Conservation (phyloP, 1,284 basidiomycete species). For the Irpex sp. region DNA sequence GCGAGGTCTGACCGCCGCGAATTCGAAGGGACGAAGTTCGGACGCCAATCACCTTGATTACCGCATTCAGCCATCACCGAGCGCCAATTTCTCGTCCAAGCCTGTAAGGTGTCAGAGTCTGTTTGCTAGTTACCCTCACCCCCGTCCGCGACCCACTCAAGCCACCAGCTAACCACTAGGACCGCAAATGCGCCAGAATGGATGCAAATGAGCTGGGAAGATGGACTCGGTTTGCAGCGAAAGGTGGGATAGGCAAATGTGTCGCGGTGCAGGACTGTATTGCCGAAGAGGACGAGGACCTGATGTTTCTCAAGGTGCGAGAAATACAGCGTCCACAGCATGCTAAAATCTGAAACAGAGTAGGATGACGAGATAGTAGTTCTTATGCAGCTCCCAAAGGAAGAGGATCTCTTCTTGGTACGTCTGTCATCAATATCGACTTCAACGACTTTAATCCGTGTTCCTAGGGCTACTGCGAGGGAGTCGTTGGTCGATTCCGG, state of each 20-base stretch:
- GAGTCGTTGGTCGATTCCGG: conserved; percentile 82
- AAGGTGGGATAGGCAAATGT: conserved; percentile 79
- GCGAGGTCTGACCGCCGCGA: too few relatives aligned
- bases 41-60: too few relatives aligned
- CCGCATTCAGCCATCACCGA: too few relatives aligned
- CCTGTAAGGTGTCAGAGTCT: too few relatives aligned
- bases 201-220: conserved; percentile 69
- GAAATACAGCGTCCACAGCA: neutral
- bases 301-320: conserved; percentile 84
- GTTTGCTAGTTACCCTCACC: too few relatives aligned
- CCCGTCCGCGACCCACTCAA: too few relatives aligned
- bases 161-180: neutral
- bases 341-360: neutral
- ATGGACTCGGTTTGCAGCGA: conserved; percentile 78
- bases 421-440: conserved; percentile 24
- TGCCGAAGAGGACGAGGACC: conserved; percentile 71
- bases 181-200: conserved; percentile 35
- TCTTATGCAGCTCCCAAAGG: conserved; percentile 66
- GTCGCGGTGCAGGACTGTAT: conserved; percentile 73
- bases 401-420: conserved; percentile 59
- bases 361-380: conserved; percentile 81
- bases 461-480: conserved; percentile 67
- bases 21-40: too few relatives aligned
- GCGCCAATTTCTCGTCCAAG: too few relatives aligned
- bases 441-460: neutral